Evolutionary conservation across 306 rosid genomes (phyloP), one percentile per base, ranked within the genome.

Genomic region (Prunus dulcis): DNA sequence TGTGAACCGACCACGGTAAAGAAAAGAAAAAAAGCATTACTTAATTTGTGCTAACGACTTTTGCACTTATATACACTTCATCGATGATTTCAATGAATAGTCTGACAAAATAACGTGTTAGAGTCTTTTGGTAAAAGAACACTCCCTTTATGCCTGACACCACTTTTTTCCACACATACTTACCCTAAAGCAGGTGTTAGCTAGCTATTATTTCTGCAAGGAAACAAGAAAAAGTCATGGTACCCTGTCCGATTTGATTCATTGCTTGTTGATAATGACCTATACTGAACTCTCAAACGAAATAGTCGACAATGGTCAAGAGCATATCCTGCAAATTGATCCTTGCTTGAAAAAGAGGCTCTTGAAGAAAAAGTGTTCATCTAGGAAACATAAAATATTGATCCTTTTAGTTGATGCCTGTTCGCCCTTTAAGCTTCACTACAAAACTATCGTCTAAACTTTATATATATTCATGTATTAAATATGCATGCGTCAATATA

Each of bases 251-350:
- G 52, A 32, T 5, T 56, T 38, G 46, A 22, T 70, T 50, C 71
- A 25, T 60, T 10, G 41, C 41, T 34, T 34, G 55, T 23, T 61
- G 64, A 70, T 38, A 78, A 34, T 17, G 64, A 69, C 76, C 50
- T 28, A 9, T 71, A 50, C 56, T 71, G 43, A 62, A 70, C 27
- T 62, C 62, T 49, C 51, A n/a, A 12, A 67, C 8, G 10, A 1
- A 52, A 8, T 13, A 28, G 34, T n/a, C 20, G 43, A 38, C 43
- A 30, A 12, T 10, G 20, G 64, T 74, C 71, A 80, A 80, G 75
- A 80, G 41, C 79, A 67, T 57, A 74, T 80, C 79, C 79, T 74
- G 83, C 56, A 73, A 80, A 56, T 22, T 30, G 25, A 64, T 50
- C 63, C 63, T 30, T n/a, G 78, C 25, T 75, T 25, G 69, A 51